A percentile compares a stretch with the other conserved stretches of the same genome.
Evolutionary conservation across 2,329 filamentous ascomycete species (phyloP).

Genomic region (Fusarium hostae): DNA sequence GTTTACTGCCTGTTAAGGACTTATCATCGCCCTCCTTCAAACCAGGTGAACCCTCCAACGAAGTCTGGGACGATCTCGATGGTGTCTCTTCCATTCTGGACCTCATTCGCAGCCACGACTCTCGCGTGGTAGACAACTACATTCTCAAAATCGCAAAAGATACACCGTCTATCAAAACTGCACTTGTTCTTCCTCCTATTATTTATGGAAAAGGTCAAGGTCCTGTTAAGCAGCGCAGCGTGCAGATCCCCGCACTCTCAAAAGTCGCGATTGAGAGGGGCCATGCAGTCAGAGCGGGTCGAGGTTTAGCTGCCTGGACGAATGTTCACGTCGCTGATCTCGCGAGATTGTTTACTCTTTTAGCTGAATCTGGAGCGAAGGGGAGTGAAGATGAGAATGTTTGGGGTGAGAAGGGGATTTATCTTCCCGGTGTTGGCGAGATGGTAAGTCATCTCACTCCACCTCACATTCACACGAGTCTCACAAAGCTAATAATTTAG

Average conservation of each 20-base stretch:
- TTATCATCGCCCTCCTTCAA: conserved; percentile 46
- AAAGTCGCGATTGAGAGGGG: conserved; percentile 48
- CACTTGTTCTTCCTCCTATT: conserved; percentile 51
- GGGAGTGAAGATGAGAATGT: conserved; percentile 36
- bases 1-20: conserved; percentile 48
- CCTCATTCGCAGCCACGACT: conserved; percentile 43
- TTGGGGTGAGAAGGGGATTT: conserved; percentile 55
- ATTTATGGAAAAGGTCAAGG: conserved; percentile 55
- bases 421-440: conserved; percentile 48
- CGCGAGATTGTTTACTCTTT: conserved; percentile 42
- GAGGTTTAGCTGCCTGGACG: conserved; percentile 50
- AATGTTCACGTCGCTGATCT: conserved; percentile 52
- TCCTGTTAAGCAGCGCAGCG: conserved; percentile 52
- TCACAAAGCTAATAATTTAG: conserved; percentile 18
- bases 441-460: conserved; percentile 30
- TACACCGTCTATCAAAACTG: conserved; percentile 47
- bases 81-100: conserved; percentile 38
- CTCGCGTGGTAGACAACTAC: conserved; percentile 52
- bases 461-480: too few relatives aligned
- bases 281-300: conserved; percentile 48
- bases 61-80: conserved; percentile 52
- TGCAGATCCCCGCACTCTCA: conserved; percentile 54
- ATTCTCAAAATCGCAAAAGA: conserved; percentile 46
- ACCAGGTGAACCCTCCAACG: conserved; percentile 45
- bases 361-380: conserved; percentile 48